Conservation (phyloP, 2,329 filamentous ascomycete genomes). For the Pseudonectria foliicola region DNA sequence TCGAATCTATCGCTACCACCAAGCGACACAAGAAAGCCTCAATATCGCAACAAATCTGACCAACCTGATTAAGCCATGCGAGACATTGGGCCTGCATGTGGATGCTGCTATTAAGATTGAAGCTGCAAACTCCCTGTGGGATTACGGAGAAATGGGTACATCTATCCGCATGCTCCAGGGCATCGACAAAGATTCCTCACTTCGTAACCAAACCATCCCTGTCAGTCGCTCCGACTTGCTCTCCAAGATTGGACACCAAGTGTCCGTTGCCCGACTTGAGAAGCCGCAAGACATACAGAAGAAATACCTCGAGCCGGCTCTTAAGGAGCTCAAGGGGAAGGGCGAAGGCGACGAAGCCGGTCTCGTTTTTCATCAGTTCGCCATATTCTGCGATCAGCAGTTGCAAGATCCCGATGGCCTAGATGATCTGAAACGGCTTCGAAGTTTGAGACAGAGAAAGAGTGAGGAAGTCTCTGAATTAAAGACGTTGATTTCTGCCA, state of each 20-base stretch:
- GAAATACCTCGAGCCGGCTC: conserved; percentile 76
- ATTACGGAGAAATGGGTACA: conserved; percentile 80
- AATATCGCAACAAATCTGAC: conserved; percentile 80
- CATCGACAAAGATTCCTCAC: conserved; percentile 51
- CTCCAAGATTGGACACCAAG: conserved; percentile 79
- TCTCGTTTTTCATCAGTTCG: conserved; percentile 89
- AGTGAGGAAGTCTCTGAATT: conserved; percentile 72
- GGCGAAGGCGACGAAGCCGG: conserved; percentile 67
- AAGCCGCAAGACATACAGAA: conserved; percentile 86
- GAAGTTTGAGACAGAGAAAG: conserved; percentile 73
- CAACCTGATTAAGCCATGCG: conserved; percentile 64
- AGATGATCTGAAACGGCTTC: conserved; percentile 76
- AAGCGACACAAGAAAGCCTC: conserved; percentile 77
- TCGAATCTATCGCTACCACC: conserved; percentile 69
- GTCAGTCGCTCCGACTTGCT: conserved; percentile 73
- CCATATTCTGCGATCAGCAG: conserved; percentile 90
- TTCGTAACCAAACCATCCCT: conserved; percentile 62
- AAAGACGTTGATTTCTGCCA: conserved; percentile 48
- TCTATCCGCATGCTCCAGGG: conserved; percentile 85
- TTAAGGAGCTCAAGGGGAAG: conserved; percentile 68
- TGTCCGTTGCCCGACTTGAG: conserved; percentile 83
- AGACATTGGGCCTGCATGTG: conserved; percentile 64
- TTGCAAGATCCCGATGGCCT: conserved; percentile 77
- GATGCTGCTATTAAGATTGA: conserved; percentile 74
- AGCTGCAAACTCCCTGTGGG: conserved; percentile 85